These are phyloP conservation scores for Teunomyces gatunensis DNA, from an alignment of 805 yeast species.

Conservation along the genomic window DNA sequence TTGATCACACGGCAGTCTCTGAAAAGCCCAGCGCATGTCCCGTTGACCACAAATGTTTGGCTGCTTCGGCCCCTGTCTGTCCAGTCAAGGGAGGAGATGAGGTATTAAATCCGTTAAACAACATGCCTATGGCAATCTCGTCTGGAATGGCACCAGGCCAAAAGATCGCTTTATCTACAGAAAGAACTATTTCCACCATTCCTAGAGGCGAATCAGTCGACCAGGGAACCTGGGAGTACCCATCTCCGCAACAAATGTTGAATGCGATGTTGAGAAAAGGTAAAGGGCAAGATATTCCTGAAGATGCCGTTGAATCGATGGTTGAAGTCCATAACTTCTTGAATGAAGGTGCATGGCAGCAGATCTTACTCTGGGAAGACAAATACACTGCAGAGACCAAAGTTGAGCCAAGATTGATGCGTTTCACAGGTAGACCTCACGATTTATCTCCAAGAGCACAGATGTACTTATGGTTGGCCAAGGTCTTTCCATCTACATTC, in stretches of 20 bases:
- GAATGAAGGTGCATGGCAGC: conserved; percentile 97
- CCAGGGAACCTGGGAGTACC: conserved; percentile 94
- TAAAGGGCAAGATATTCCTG: conserved; percentile 82
- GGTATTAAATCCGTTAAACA: conserved; percentile 74
- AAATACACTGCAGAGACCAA: conserved; percentile 56
- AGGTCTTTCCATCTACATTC: conserved; percentile 68
- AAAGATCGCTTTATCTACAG: conserved; percentile 71
- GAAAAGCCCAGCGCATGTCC: conserved; percentile 26
- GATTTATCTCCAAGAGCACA: conserved; percentile 85
- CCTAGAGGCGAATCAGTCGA: conserved; percentile 71
- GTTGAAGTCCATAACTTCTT: conserved; percentile 94
- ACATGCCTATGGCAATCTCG: conserved; percentile 78
- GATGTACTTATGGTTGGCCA: conserved; percentile 61
- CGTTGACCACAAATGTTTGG: conserved; percentile 25
- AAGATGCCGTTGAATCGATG: conserved; percentile 95
- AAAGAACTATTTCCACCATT: conserved; percentile 77
- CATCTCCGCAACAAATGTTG: conserved; percentile 98
- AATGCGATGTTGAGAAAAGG: conserved; percentile 97
- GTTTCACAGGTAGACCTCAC: conserved; percentile 90
- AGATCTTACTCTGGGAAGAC: conserved; percentile 87
- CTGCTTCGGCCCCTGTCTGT: conserved; percentile 29
- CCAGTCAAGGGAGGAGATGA: conserved; percentile 36
- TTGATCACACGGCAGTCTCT: conserved; percentile 29
- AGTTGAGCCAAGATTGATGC: conserved; percentile 69
- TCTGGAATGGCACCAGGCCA: conserved; percentile 77